phyloP scores from a whole-genome alignment of 768 basidiomycete species.

The Hydnum rufescens region DNA sequence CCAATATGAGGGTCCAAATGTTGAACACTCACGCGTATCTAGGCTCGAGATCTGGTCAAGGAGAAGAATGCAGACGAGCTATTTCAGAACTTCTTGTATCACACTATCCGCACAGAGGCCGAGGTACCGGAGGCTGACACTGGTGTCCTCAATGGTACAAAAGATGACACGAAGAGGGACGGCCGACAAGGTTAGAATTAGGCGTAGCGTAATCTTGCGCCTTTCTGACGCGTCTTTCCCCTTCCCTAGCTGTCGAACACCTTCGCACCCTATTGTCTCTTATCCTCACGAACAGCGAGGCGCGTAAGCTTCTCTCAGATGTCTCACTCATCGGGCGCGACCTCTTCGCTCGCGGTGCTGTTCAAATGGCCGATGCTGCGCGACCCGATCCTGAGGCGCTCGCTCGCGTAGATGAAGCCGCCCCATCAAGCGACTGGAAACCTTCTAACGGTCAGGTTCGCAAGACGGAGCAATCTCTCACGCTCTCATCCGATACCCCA shows the following conservation, averaged over 20 bases:
- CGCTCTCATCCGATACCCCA: neutral
- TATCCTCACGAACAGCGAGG: conserved; percentile 82
- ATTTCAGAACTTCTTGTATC: conserved; percentile 79
- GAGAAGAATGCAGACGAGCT: conserved; percentile 84
- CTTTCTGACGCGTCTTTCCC: neutral
- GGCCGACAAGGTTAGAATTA: conserved; percentile 33
- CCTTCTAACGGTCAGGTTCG: conserved; percentile 18
- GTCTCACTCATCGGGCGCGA: conserved; percentile 64
- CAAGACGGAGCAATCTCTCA: neutral
- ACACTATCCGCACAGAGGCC: conserved; percentile 37
- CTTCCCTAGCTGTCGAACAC: conserved; percentile 51
- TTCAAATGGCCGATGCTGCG: conserved; percentile 46
- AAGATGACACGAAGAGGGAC: conserved; percentile 36
- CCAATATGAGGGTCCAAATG: neutral
- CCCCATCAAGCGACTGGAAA: conserved; percentile 41
- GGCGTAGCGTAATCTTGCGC: neutral
- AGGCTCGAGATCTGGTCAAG: conserved; percentile 36
- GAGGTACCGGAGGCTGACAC: conserved; percentile 26
- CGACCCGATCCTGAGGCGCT: conserved; percentile 47
- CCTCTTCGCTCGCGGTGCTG: conserved; percentile 52
- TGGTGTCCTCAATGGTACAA: conserved; percentile 29
- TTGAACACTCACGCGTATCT: conserved; percentile 5
- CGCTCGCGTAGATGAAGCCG: conserved; percentile 45
- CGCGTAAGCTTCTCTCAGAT: conserved; percentile 72
- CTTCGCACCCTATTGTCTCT: conserved; percentile 75